Base-by-base conservation (phyloP, 805 yeast genomes). In the Lachancea kluyveri region DNA sequence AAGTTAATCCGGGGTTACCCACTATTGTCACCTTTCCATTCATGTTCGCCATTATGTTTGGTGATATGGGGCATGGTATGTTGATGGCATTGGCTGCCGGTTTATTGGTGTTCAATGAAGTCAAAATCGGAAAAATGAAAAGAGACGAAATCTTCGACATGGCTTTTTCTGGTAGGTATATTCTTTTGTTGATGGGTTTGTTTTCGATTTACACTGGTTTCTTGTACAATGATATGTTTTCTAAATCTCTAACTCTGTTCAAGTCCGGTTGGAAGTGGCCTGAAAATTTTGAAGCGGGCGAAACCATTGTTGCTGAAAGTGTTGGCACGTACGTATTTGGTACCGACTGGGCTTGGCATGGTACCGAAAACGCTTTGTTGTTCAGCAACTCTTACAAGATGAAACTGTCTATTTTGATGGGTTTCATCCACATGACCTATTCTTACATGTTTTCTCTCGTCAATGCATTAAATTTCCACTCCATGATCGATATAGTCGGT, bases 1-100 rank as follows among this genome's bases (percentile, higher is more conserved):
- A 79, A 54, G 77, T 79, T 8, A 79, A 79, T 47, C 83, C 88
- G 7, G 86, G 85, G 34, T 65, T 79, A 39, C 79, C 88, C 11
- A 75, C 87, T 1, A 68, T 79, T 24, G 76, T 79, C 11, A 80
- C 88, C 0, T 80, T 80, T 60, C 88, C 88, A 10, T 80, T 79
- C 51, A 76, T 80, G 84, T 80, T 80, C 60, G 86, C 88, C 11
- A 76, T 80, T 40, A 80, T 80, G 88, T 80, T 80, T 60, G 88
- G 88, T 60, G 88, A 80, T 60, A 61, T 79, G 41, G 88, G 88
- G 8, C 88, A 80, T 51, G 88, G 88, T n/a, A 59, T 76, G 35
- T 62, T 80, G 34, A 60, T 80, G 49, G 54, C 71, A 18, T 52
- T 77, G 42, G 78, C 74, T 13, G 82, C 82, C 8, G 40, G 66